Percentiles rank a stretch among this genome's conserved stretches.
phyloP scores from a whole-genome alignment of 768 basidiomycete species.

The Tylopilus vinaceipallidus region DNA sequence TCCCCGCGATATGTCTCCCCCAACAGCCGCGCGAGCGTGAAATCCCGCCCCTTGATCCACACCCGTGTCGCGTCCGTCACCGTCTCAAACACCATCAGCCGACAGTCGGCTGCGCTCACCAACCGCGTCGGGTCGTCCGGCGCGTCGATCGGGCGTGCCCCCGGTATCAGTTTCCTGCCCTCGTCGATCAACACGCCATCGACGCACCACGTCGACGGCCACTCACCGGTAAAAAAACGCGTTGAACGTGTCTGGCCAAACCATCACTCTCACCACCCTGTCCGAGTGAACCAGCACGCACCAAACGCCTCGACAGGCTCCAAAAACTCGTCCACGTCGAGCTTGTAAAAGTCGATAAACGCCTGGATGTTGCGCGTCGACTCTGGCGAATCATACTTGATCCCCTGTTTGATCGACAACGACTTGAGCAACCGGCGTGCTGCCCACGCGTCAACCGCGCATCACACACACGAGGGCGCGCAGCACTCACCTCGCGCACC shows the following conservation, averaged over 20 bases:
- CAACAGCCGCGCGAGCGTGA: slow-evolving; percentile 74
- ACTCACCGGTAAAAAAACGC: slow-evolving; percentile 79
- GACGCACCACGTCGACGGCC: too few species aligned
- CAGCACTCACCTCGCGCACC: slow-evolving; percentile 67
- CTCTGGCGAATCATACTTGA: slow-evolving; percentile 86
- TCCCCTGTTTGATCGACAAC: slow-evolving; percentile 88
- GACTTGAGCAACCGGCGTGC: slow-evolving; percentile 73
- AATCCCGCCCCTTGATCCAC: slow-evolving; percentile 98
- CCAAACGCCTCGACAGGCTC: slow-evolving; percentile 85
- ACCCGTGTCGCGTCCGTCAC: slow-evolving; percentile 82
- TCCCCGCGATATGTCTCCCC: slow-evolving; percentile 75
- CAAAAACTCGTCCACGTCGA: slow-evolving; percentile 78
- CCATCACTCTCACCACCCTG: not conserved
- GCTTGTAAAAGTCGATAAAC: slow-evolving; percentile 88
- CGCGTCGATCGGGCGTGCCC: slow-evolving; percentile 70
- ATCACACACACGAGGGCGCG: not conserved
- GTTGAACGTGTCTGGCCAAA: slow-evolving; percentile 80
- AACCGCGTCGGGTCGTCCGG: slow-evolving; percentile 75
- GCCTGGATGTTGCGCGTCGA: slow-evolving; percentile 80
- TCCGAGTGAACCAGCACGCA: slow-evolving; percentile 36
- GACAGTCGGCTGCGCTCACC: slow-evolving; percentile 91
- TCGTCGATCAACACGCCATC: not conserved
- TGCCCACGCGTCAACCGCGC: not conserved
- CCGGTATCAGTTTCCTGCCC: slow-evolving; percentile 77
- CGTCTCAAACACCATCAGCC: slow-evolving; percentile 91